Base-by-base conservation (phyloP, 306 rosid genomes). In the Acacia melanoxylon region DNA sequence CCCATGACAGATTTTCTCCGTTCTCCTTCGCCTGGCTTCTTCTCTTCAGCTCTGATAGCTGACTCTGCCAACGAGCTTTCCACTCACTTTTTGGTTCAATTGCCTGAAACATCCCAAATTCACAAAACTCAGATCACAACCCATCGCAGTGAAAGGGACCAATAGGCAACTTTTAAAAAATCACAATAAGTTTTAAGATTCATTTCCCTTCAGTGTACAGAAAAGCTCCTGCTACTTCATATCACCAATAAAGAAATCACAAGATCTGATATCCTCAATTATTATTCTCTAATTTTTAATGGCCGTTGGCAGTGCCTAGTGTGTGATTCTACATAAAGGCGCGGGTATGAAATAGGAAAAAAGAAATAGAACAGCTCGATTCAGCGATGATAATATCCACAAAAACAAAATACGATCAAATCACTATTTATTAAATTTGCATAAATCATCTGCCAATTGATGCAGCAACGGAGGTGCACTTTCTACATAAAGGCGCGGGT, bases 11-110 rank as follows among this genome's bases (percentile, higher is more conserved):
- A 45, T 84, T 80, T 29, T 69, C 84, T 56, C 77, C 44, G 1
- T 33, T 77, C 61, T 87, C 87, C 83, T 83, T 90, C 54, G 56
- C 49, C 80, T 68, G 14, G 70, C 88, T 87, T 88, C 89, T 87
- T 85, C 77, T 86, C 88, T 87, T 87, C 65, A 91, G 86, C 83
- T 83, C 89, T 7, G 90, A 90, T 0, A 91, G 78, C 83, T 91
- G 96, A 74, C 77, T 58, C 51, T 87, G 70, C 96, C 96, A 91
- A 0, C 72, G 79, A 35, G 7, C 72, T 78, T 75, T 87, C 96
- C 96, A 90, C 25, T 78, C 89, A 9, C 74, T 75, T 61, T 62
- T 87, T 27, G 46, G 88, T 27, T 85, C 81, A 76, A 74, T 69
- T 35, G 81, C 92, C 96, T 91, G 91, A 74, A 33, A 68, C 3